These are phyloP conservation scores for Stellera chamaejasme DNA, from an alignment of 345 rosid species.

Conservation along the genomic window DNA sequence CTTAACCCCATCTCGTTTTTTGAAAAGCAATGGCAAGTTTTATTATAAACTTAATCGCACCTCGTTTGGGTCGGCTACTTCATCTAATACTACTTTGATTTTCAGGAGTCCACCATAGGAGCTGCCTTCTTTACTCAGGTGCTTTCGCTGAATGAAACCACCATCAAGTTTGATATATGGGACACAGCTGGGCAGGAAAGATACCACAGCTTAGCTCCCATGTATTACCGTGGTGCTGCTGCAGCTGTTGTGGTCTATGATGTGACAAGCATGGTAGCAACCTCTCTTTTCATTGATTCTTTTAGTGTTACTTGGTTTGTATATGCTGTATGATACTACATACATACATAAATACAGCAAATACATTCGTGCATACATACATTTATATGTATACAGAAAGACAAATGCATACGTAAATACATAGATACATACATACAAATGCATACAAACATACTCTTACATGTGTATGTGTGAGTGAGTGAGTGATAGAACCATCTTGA, in stretches of 20 bases:
- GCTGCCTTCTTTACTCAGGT: conserved; percentile 86
- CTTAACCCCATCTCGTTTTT: neutral
- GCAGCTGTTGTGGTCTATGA: conserved; percentile 79
- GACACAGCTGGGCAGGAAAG: conserved; percentile 86
- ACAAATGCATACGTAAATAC: too few species aligned
- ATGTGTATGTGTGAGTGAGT: too few species aligned
- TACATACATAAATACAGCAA: too few species aligned
- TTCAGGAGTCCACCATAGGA: conserved; percentile 71
- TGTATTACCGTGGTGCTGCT: conserved; percentile 84
- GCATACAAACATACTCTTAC: too few species aligned
- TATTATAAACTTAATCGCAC: too few species aligned
- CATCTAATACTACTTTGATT: conserved; percentile 12
- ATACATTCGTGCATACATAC: too few species aligned
- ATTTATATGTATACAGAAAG: too few species aligned
- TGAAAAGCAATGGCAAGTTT: too few species aligned
- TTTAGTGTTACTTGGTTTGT: neutral
- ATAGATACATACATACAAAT: too few species aligned
- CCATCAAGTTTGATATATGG: conserved; percentile 77
- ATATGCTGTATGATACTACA: too few species aligned
- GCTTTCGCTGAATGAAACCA: conserved; percentile 51
- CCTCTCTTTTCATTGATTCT: neutral
- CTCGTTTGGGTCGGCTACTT: neutral
- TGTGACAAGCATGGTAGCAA: conserved; percentile 57
- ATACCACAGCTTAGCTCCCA: conserved; percentile 80
- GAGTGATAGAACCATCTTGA: too few species aligned